These are phyloP conservation scores for Phytophthora tubulina DNA, from an alignment of 352 stramenopile species.

Conservation along the genomic window DNA sequence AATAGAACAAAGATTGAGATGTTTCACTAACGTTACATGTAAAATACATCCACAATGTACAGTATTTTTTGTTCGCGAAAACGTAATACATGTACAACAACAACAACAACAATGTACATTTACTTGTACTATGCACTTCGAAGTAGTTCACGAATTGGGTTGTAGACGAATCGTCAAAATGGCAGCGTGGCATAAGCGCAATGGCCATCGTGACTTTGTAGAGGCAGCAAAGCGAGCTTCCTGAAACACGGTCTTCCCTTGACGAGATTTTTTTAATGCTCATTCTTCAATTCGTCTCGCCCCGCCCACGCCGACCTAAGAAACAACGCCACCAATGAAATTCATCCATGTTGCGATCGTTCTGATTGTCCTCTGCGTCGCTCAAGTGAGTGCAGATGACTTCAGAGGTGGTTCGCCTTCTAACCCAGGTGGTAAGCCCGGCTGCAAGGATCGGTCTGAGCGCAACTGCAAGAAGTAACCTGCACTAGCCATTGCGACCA, in stretches of 20 bases:
- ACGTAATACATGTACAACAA: too few species aligned
- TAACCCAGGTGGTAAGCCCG: neutral
- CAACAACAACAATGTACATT: too few species aligned
- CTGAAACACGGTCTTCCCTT: neutral
- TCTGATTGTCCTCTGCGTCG: neutral
- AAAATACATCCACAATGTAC: too few species aligned
- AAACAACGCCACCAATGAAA: neutral
- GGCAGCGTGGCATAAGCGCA: too few species aligned
- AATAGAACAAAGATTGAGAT: too few species aligned
- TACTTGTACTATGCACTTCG: too few species aligned
- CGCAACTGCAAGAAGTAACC: neutral
- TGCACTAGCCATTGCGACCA: too few species aligned
- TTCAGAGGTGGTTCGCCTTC: neutral
- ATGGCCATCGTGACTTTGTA: neutral
- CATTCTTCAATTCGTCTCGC: neutral
- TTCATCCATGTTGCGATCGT: neutral
- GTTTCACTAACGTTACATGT: too few species aligned
- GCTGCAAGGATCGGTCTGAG: neutral
- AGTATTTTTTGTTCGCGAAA: too few species aligned
- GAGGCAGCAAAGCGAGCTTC: neutral
- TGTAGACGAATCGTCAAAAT: too few species aligned
- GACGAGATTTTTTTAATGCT: neutral
- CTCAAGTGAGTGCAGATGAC: neutral
- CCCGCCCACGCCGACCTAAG: neutral
- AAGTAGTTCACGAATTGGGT: too few species aligned